phyloP scores from a whole-genome alignment of 495 filamentous ascomycete genomes.

The Lentithecium fluviatile region DNA sequence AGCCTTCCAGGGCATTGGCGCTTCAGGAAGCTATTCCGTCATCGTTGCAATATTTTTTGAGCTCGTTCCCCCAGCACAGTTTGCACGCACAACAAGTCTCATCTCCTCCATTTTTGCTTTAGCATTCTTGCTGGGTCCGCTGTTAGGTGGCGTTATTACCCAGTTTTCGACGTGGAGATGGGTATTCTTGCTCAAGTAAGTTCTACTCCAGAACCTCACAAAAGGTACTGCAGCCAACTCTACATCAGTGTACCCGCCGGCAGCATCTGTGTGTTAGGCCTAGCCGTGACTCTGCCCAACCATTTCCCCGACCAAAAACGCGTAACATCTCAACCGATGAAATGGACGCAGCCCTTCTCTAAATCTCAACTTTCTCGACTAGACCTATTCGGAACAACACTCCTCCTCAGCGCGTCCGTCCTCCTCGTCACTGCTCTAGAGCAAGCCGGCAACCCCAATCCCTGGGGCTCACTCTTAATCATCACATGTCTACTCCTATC shows the following conservation, averaged over 20 bases:
- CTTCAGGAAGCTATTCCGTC: conserved; percentile 41
- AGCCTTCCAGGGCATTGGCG: conserved; percentile 22
- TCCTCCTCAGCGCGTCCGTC: conserved; percentile 11
- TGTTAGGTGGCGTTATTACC: conserved; percentile 48
- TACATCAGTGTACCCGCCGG: too few species aligned
- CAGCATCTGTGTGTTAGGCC: too few species aligned
- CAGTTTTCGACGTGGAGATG: conserved; percentile 48
- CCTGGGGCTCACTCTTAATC: too few species aligned
- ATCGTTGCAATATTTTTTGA: conserved; percentile 55
- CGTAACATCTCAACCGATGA: too few species aligned
- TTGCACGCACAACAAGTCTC: conserved; percentile 43
- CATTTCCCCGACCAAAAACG: too few species aligned
- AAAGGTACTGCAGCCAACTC: too few species aligned
- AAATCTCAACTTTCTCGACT: conserved; percentile 6
- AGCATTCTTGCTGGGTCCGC: conserved; percentile 48
- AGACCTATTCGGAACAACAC: conserved; percentile 17
- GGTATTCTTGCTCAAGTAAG: conserved; percentile 33
- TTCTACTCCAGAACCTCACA: not conserved
- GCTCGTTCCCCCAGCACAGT: conserved; percentile 44
- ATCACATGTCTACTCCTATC: too few species aligned
- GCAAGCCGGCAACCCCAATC: not conserved
- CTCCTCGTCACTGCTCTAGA: conserved; percentile 24
- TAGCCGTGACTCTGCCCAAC: too few species aligned
- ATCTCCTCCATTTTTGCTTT: conserved; percentile 40
- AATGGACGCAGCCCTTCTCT: too few species aligned